Percentiles rank a stretch among this genome's conserved stretches.
Conservation (phyloP, 2,329 filamentous ascomycete genomes). For the Diaporthe vaccinii region DNA sequence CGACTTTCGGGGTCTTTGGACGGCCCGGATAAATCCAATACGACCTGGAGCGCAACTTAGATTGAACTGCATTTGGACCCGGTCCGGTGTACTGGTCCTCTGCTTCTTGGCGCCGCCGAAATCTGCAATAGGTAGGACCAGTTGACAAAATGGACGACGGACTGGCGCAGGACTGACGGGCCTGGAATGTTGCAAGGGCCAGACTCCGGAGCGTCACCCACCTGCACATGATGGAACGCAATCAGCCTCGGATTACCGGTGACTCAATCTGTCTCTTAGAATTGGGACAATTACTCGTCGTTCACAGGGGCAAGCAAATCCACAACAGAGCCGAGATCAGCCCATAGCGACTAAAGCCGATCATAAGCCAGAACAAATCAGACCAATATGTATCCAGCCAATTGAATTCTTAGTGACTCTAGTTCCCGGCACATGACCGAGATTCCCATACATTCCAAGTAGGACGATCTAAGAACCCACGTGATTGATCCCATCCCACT, state of each 20-base stretch:
- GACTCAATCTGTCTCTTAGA: not conserved
- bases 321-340: not conserved
- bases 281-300: not conserved
- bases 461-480: not conserved
- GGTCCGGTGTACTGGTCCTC: slow-evolving; percentile 14
- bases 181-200: not conserved
- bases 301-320: not conserved
- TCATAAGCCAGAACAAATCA: no score
- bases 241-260: no score
- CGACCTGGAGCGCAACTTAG: slow-evolving; percentile 6
- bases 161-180: not conserved
- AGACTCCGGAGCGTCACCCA: not conserved
- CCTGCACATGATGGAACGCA: not conserved
- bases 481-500: not conserved
- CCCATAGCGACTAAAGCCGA: not conserved
- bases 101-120: slow-evolving; percentile 12
- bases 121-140: not conserved
- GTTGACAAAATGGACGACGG: not conserved
- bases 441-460: not conserved
- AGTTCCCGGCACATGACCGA: not conserved
- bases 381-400: not conserved
- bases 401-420: not conserved
- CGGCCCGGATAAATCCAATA: slow-evolving; percentile 31
- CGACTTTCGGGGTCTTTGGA: slow-evolving; percentile 12
- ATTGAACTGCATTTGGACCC: slow-evolving; percentile 14